Evolutionary conservation across 139 green algal species (phyloP).

Genomic region (Closterium sp.): DNA sequence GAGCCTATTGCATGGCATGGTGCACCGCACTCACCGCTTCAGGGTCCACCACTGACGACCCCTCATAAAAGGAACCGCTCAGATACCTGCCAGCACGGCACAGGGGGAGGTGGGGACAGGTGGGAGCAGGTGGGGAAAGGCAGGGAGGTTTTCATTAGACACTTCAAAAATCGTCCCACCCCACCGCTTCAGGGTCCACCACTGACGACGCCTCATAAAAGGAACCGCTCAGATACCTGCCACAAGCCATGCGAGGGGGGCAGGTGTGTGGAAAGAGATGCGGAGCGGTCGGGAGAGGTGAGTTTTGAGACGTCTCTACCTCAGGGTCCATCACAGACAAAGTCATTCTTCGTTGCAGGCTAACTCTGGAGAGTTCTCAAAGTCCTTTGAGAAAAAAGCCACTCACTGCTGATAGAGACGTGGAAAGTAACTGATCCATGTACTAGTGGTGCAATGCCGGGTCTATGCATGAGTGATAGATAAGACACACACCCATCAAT

Average conservation of each 20-base stretch:
- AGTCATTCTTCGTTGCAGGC: no score
- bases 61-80: conserved; percentile 23
- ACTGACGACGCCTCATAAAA: conserved; percentile 34
- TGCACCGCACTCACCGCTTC: conserved; percentile 19
- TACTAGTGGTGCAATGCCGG: conserved; percentile 40
- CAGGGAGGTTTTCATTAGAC: no score
- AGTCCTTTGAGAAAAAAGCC: background rate
- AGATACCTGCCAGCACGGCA: no score
- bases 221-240: conserved; percentile 8
- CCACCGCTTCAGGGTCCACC: conserved; percentile 27
- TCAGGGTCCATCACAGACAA: background rate
- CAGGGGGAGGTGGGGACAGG: background rate
- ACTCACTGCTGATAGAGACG: conserved; percentile 29
- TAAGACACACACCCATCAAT: no score
- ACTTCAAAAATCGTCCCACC: no score
- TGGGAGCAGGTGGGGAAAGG: background rate
- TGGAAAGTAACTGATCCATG: conserved; percentile 41
- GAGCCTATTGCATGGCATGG: no score
- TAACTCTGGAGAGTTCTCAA: no score
- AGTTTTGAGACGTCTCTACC: no score
- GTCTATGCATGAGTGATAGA: conserved; percentile 23
- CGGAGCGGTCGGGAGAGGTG: no score
- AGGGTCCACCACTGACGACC: conserved; percentile 17
- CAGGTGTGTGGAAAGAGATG: background rate
- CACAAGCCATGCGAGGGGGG: background rate